These are phyloP conservation scores for Kondoa subrosea DNA, from an alignment of 768 basidiomycete genomes.

Conservation along the genomic window DNA sequence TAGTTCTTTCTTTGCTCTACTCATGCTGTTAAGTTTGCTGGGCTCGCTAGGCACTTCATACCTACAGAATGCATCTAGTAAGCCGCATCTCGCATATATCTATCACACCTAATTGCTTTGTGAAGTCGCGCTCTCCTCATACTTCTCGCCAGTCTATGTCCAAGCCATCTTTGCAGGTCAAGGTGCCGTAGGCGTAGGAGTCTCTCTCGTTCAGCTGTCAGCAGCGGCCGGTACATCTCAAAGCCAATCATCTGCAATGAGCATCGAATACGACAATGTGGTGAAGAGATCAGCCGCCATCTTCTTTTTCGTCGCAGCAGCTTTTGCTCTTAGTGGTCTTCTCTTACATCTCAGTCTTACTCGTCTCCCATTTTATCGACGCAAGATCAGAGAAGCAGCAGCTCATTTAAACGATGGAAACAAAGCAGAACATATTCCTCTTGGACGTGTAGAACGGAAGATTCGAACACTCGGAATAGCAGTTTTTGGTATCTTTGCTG, in stretches of 20 bases:
- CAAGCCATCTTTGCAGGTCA: constrained; percentile 26
- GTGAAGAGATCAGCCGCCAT: constrained; percentile 24
- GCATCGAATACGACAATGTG: background rate
- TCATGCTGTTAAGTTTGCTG: background rate
- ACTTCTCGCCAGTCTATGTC: constrained; percentile 23
- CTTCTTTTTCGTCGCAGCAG: constrained; percentile 27
- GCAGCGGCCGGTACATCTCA: constrained; percentile 20
- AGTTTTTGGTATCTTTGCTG: constrained; percentile 31
- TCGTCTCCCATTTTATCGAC: constrained; percentile 23
- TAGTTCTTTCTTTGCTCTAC: background rate
- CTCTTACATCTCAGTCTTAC: constrained; percentile 19
- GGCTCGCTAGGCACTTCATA: background rate
- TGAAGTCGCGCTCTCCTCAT: constrained; percentile 20
- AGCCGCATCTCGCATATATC: no score
- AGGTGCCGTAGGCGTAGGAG: constrained; percentile 24
- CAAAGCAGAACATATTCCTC: background rate
- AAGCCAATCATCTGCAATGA: background rate
- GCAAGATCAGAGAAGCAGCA: constrained; percentile 15
- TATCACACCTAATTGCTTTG: no score
- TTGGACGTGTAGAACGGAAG: constrained; percentile 23
- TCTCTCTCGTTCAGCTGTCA: constrained; percentile 25
- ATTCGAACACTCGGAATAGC: constrained; percentile 31
- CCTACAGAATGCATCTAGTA: background rate
- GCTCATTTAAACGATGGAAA: constrained; percentile 8
- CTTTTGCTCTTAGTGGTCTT: constrained; percentile 22